Base-by-base conservation (phyloP, 1,284 basidiomycete species). In the Leccinum solheimii region DNA sequence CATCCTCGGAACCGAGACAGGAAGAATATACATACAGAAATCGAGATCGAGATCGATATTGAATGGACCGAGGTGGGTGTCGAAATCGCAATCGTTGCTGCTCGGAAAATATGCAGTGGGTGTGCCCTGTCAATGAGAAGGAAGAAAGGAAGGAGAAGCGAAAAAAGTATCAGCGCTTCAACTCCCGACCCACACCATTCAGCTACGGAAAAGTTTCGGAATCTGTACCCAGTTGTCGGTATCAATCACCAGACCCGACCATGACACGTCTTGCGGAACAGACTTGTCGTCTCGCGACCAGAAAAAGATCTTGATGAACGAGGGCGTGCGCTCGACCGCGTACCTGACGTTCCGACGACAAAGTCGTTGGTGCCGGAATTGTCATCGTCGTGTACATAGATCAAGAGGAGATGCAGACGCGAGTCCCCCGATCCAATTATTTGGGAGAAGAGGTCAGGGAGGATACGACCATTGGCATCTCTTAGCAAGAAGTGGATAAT, bases 81-180 rank as follows among this genome's bases (percentile, higher is more conserved):
- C 3, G 38, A 71, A 68, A 27, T 69, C n/a, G 27, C 71, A 70
- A 23, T n/a, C 9, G 5, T 11, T 19, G 19, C 56, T 61, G 50
- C 60, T 64, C 13, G 71, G 69, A 57, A 70, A 70, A 32, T 70
- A 72, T 5, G 71, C 69, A 0, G n/a, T 21, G 13, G 69, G 70
- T 14, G 10, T 43, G 43, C 69, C 67, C 70, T 72, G 38, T 4
- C 8, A 0, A 5, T 3, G n/a, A 8, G 5, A 34, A 34, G 32
- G 43, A 52, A 52, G 34, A 6, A 34, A 50, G 11, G 21, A 14
- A 48, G 21, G 19, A 49, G 48, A 30, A 19, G 3, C 10, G 26
- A 11, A 7, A n/a, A n/a, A 32, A 10, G 3, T 40, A 3, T 64
- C 30, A 64, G 57, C 0, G 2, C 45, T 19, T 21, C 6, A 21